Evolutionary conservation across 2,329 filamentous ascomycete species (phyloP), one percentile per base, ranked within the genome.

Genomic region (Keithomyces neogunnii): DNA sequence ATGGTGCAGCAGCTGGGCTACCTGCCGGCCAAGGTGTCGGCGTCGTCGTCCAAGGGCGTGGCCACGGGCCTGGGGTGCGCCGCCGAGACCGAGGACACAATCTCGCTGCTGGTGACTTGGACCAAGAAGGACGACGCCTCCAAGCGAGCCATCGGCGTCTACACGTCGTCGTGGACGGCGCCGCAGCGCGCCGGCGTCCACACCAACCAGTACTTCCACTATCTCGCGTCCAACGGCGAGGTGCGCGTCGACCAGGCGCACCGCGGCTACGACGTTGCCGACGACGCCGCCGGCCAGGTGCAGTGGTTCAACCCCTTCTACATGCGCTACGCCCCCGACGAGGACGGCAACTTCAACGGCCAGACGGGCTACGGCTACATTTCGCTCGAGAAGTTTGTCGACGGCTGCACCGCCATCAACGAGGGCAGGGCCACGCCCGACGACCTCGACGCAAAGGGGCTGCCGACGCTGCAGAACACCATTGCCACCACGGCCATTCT

Each of bases 141-240:
- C 54, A 90, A 88, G 72, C 75, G 82, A 51, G 92, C 88, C 9
- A 93, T 90, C 1, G 91, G 84, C 51, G 89, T 96, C 6, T 96
- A 95, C 71, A 96, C 92, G 10, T 88, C 91, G 9, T 92, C 87
- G 40, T 96, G 91, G 91, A 96, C 91, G 1, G 92, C 92, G 5
- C 91, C 92, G 10, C 88, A 95, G 66, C 88, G 85, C 62, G 91
- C 91, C 0, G 91, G 92, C 47, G 90, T 96, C n/a, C 92, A 96
- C 72, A 92, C 86, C 2, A 95, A 95, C 68, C 91, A 96, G 73
- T 93, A 96, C 72, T 96, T 96, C 75, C 91, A 96, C 71, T 96
- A 93, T 73, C 85, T 96, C 73, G 91, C 82, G 3, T 80, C 81
- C 54, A 81, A 85, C 51, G 91, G 91, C 57, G 91, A 96, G 72